phyloP scores from a whole-genome alignment of 257 asterid genomes.

The Cruciata laevipes region DNA sequence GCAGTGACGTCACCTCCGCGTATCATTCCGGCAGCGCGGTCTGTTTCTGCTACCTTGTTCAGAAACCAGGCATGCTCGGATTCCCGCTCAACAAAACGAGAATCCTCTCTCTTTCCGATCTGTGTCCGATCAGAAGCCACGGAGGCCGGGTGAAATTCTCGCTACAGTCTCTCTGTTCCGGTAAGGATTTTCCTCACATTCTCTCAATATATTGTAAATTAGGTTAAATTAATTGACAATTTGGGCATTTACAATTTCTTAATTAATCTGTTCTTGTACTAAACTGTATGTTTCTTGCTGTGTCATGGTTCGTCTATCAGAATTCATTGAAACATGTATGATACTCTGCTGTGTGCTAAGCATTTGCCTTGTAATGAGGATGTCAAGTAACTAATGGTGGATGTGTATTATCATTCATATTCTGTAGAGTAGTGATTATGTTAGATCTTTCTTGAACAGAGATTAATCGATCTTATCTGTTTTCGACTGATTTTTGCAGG shows the following conservation, averaged over 20 bases:
- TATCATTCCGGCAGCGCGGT: slow-evolving; percentile 35
- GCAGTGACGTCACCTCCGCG: slow-evolving; percentile 41
- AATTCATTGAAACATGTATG: not conserved
- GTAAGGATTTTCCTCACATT: slow-evolving; percentile 22
- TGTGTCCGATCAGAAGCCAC: slow-evolving; percentile 32
- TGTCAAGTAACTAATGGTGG: not conserved
- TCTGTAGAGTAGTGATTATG: not conserved
- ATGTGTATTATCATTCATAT: not conserved
- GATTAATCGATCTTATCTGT: not conserved
- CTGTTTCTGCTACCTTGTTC: slow-evolving; percentile 64
- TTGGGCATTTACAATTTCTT: not conserved
- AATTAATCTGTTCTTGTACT: not conserved
- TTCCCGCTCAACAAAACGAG: slow-evolving; percentile 52
- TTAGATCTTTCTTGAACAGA: not conserved
- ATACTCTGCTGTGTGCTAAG: not conserved
- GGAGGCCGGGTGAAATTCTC: slow-evolving; percentile 23
- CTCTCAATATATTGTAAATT: not conserved
- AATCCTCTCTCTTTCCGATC: slow-evolving; percentile 47
- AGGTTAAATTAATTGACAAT: not conserved
- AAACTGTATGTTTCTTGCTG: not conserved
- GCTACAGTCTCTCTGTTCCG: slow-evolving; percentile 54
- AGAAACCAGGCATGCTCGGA: slow-evolving; percentile 51
- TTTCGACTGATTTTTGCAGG: slow-evolving; percentile 34
- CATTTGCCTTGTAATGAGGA: not conserved
- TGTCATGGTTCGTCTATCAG: not conserved